phyloP scores from a whole-genome alignment of 1,284 basidiomycete genomes.

The Ganoderma leucocontextum region DNA sequence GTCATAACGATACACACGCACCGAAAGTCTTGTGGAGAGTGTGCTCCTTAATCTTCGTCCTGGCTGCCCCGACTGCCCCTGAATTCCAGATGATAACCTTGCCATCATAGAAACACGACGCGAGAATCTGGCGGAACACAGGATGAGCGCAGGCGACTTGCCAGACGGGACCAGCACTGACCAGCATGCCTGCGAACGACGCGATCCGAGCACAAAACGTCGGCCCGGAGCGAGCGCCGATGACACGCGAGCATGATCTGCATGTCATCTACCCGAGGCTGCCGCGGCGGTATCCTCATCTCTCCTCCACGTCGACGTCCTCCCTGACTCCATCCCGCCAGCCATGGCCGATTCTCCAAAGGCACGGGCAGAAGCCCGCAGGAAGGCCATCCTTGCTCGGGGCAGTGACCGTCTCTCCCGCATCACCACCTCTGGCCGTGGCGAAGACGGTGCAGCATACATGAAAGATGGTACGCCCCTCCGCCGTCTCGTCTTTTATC shows the following conservation, averaged over 20 bases:
- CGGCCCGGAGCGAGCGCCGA: not conserved
- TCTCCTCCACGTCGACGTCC: slow-evolving; percentile 21
- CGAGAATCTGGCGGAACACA: slow-evolving; percentile 95
- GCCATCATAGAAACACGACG: slow-evolving; percentile 97
- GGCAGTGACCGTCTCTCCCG: slow-evolving; percentile 77
- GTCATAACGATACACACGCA: slow-evolving; percentile 43
- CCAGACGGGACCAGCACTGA: slow-evolving; percentile 98
- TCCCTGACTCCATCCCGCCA: slow-evolving; percentile 8
- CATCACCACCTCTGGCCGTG: slow-evolving; percentile 76
- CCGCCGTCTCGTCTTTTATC: slow-evolving; percentile 7
- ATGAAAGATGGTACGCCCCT: slow-evolving; percentile 57
- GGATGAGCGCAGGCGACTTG: slow-evolving; percentile 99
- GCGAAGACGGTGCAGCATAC: slow-evolving; percentile 72
- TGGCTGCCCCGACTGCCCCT: slow-evolving; percentile 71
- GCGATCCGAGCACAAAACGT: no score
- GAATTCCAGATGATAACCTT: slow-evolving; percentile 99
- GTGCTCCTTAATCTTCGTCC: slow-evolving; percentile 93
- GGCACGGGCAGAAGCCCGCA: slow-evolving; percentile 74
- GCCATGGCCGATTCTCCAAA: slow-evolving; percentile 54
- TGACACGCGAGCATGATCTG: slow-evolving; percentile 29
- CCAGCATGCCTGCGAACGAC: slow-evolving; percentile 83
- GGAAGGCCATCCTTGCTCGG: slow-evolving; percentile 75
- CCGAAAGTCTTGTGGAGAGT: slow-evolving; percentile 93
- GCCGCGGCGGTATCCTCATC: slow-evolving; percentile 18
- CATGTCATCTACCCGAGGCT: slow-evolving; percentile 31